Conservation (phyloP, 768 basidiomycete genomes). For the Sutorius australiensis region DNA sequence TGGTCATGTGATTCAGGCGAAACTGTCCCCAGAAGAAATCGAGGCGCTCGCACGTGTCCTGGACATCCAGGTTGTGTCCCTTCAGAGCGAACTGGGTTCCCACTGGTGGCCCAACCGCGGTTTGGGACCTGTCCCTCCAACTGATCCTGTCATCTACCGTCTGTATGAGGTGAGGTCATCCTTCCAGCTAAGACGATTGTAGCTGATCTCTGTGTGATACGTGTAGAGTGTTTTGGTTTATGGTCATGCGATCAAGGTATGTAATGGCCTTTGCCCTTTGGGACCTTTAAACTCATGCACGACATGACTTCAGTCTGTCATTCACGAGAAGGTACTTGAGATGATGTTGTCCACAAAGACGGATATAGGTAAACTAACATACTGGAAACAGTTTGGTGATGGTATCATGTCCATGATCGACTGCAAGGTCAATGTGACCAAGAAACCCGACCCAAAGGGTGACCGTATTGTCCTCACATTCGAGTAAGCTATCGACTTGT, state of each 20-base stretch:
- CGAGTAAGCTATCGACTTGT: conserved; percentile 49
- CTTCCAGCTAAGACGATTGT: not conserved
- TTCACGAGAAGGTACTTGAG: conserved; percentile 64
- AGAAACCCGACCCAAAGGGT: conserved; percentile 72
- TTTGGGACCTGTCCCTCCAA: conserved; percentile 66
- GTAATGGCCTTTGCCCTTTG: not conserved
- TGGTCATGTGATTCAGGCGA: conserved; percentile 47
- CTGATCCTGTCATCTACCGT: conserved; percentile 77
- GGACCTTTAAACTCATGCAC: not conserved
- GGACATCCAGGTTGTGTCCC: conserved; percentile 37
- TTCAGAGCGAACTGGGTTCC: conserved; percentile 48
- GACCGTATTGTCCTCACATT: conserved; percentile 78
- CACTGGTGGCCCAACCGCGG: conserved; percentile 75
- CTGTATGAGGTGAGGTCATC: conserved; percentile 60
- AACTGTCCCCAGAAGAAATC: conserved; percentile 60
- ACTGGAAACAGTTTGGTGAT: conserved; percentile 61
- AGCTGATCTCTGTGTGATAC: not conserved
- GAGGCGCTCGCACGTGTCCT: conserved; percentile 47
- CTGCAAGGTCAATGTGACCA: conserved; percentile 64
- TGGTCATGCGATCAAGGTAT: conserved; percentile 73
- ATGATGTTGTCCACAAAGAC: not conserved
- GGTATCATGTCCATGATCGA: conserved; percentile 91
- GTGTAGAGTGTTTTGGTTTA: conserved; percentile 67
- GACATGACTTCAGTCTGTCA: conserved; percentile 47
- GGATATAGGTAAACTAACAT: not conserved